Percentiles rank a stretch among this genome's conserved stretches.
These are phyloP conservation scores for Paulownia fortunei DNA, from an alignment of 257 asterid species.

Conservation along the genomic window DNA sequence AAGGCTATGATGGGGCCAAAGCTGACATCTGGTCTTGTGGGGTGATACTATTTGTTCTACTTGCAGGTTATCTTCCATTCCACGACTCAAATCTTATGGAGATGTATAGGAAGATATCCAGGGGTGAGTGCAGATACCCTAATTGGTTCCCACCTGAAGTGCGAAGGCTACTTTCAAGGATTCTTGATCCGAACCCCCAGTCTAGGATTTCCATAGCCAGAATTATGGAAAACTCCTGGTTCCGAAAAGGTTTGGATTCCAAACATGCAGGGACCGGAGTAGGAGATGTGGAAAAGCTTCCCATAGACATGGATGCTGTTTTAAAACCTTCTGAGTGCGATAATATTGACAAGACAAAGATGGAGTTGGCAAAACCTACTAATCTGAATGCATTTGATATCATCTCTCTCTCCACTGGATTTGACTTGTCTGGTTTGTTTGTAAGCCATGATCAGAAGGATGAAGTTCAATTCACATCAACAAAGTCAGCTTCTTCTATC, in stretches of 20 bases:
- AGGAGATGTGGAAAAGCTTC: constrained; percentile 31
- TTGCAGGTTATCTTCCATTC: constrained; percentile 79
- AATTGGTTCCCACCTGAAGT: constrained; percentile 64
- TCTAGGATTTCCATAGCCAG: constrained; percentile 58
- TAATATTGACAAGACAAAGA: constrained; percentile 18
- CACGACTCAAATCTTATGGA: constrained; percentile 62
- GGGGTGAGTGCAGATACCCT: constrained; percentile 65
- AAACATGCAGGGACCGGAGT: background rate
- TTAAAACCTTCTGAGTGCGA: constrained; percentile 15
- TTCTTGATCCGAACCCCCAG: constrained; percentile 76
- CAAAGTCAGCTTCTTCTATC: constrained; percentile 45
- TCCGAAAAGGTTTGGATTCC: constrained; percentile 52
- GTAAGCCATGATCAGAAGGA: constrained; percentile 67
- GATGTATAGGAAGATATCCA: constrained; percentile 68
- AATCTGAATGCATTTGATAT: constrained; percentile 76
- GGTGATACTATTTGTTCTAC: constrained; percentile 67
- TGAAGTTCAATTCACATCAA: constrained; percentile 67
- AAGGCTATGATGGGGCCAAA: constrained; percentile 76
- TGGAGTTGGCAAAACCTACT: constrained; percentile 41
- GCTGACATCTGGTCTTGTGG: constrained; percentile 92
- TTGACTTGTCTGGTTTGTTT: constrained; percentile 79
- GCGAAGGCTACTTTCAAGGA: constrained; percentile 51
- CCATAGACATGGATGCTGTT: constrained; percentile 22
- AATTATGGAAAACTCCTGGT: constrained; percentile 76
- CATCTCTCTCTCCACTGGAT: constrained; percentile 76